These are phyloP conservation scores for Cantharellus anzutake DNA, from an alignment of 768 basidiomycete genomes.

Conservation along the genomic window DNA sequence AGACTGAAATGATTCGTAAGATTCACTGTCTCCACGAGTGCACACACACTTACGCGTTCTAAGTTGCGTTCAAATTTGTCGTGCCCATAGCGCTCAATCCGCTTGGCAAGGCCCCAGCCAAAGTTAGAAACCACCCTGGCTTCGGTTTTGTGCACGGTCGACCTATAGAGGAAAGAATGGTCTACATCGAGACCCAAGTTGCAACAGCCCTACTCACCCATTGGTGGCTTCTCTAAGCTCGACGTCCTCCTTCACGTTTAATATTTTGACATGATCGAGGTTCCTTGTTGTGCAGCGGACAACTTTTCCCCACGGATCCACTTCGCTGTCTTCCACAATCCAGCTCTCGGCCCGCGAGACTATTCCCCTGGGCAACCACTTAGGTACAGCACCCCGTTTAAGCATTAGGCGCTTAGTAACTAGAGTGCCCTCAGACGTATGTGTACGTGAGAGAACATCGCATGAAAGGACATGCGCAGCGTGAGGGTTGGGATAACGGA, in stretches of 20 bases:
- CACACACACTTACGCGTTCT: slow-evolving; percentile 39
- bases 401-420: slow-evolving; percentile 80
- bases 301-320: slow-evolving; percentile 62
- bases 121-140: slow-evolving; percentile 75
- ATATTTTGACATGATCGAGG: slow-evolving; percentile 82
- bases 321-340: slow-evolving; percentile 90
- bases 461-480: slow-evolving; percentile 86
- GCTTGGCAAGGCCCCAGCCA: slow-evolving; percentile 76
- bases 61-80: slow-evolving; percentile 74
- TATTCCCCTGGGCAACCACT: slow-evolving; percentile 78
- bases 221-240: slow-evolving; percentile 46
- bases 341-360: slow-evolving; percentile 75
- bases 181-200: not conserved
- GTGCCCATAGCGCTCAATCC: slow-evolving; percentile 73
- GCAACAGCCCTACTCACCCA: slow-evolving; percentile 32
- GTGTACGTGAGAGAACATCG: slow-evolving; percentile 76
- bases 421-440: slow-evolving; percentile 55
- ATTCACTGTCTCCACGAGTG: slow-evolving; percentile 1
- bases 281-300: slow-evolving; percentile 72
- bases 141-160: slow-evolving; percentile 72
- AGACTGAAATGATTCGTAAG: slow-evolving; percentile 28
- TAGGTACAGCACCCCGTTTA: slow-evolving; percentile 77
- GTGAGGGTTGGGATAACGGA: slow-evolving; percentile 92
- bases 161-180: slow-evolving; percentile 21
- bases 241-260: slow-evolving; percentile 79